phyloP scores from a whole-genome alignment of 768 basidiomycete species.

The Lyophyllum atratum region DNA sequence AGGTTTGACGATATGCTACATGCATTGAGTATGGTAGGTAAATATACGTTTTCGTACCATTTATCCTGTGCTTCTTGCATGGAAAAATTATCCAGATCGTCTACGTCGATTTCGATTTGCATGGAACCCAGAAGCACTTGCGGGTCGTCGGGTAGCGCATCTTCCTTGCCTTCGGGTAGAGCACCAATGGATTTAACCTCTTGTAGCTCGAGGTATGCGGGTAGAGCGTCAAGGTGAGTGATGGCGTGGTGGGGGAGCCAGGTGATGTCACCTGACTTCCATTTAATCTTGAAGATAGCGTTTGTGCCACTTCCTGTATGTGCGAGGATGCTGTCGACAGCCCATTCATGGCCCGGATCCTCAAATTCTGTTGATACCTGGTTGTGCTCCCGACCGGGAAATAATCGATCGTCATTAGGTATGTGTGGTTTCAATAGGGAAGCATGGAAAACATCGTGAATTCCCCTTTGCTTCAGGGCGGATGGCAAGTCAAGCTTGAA shows the following conservation, averaged over 20 bases:
- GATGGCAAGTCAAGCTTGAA: constrained; percentile 21
- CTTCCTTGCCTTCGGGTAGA: background rate
- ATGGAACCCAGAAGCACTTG: background rate
- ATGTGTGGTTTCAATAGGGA: constrained; percentile 21
- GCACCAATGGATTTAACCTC: too few species aligned
- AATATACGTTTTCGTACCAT: too few species aligned
- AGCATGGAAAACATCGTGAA: constrained; percentile 32
- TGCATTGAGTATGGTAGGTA: too few species aligned
- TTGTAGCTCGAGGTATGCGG: too few species aligned
- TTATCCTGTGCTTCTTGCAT: too few species aligned
- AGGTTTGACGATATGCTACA: too few species aligned
- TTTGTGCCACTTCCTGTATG: background rate
- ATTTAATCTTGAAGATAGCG: background rate
- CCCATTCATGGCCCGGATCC: background rate
- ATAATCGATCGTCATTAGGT: constrained; percentile 28
- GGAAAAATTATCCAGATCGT: too few species aligned
- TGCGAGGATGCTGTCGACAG: constrained; percentile 1
- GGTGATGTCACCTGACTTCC: constrained; percentile 4
- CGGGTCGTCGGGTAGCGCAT: background rate
- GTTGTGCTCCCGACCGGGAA: constrained; percentile 19
- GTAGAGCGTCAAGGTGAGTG: background rate
- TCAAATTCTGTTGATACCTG: background rate
- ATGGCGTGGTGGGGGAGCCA: background rate
- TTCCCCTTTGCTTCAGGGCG: background rate
- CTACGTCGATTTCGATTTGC: background rate